Conservation (phyloP, 495 filamentous ascomycete genomes). For the Aspergillus ostianus region DNA sequence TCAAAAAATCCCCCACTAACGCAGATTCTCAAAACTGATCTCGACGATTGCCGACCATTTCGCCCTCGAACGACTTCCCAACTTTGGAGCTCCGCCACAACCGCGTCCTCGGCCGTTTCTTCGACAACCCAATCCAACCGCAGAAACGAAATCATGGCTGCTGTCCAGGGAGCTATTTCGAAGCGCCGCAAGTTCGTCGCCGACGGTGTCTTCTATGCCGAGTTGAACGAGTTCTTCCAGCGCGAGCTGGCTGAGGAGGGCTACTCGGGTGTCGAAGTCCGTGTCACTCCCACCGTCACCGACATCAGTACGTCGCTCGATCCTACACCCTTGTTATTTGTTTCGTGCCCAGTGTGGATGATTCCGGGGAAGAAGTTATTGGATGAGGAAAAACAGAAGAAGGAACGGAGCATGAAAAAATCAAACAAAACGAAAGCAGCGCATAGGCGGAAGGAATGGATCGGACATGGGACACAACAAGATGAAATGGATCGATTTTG, state of each 20-base stretch:
- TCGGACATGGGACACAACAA: conserved; percentile 14
- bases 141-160: conserved; percentile 59
- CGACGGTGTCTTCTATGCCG: conserved; percentile 99
- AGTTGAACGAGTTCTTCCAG: conserved; percentile 99
- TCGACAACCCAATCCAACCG: conserved; percentile 37
- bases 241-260: conserved; percentile 99
- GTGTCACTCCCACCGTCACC: conserved; percentile 98
- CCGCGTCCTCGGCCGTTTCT: conserved; percentile 34
- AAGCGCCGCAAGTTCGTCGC: conserved; percentile 99
- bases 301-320: conserved; percentile 76
- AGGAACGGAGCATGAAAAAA: neutral
- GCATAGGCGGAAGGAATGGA: neutral
- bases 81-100: conserved; percentile 24
- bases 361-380: neutral
- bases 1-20: conserved; percentile 47
- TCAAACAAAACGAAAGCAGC: conserved; percentile 11
- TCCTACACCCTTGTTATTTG: conserved; percentile 11
- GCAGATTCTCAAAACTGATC: conserved; percentile 34
- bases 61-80: conserved; percentile 34
- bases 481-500: conserved; percentile 9
- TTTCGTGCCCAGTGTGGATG: conserved; percentile 10
- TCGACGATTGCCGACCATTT: conserved; percentile 25
- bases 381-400: neutral
- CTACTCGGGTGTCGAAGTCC: conserved; percentile 99
- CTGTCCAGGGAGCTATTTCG: conserved; percentile 73